Evolutionary conservation across 352 stramenopile species (phyloP).

Genomic region (Globisporangium paroecandrum): DNA sequence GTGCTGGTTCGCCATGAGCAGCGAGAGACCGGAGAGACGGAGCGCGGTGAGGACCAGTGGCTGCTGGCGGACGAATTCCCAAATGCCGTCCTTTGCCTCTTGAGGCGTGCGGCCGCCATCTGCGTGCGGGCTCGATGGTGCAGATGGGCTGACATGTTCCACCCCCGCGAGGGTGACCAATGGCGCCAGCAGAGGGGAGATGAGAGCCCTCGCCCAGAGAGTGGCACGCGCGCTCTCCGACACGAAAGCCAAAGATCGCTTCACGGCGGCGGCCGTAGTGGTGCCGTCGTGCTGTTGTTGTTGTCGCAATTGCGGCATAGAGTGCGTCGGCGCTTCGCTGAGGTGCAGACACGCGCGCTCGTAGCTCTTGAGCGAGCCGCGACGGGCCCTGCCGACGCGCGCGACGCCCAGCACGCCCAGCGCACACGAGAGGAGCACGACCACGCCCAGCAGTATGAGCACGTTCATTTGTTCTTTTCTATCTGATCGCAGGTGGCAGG

Average conservation of each 20-base stretch:
- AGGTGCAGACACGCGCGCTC: constrained; percentile 18
- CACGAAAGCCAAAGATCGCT: constrained; percentile 3
- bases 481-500: background rate
- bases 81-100: constrained; percentile 1
- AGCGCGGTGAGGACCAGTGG: constrained; percentile 5
- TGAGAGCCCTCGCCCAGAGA: constrained; percentile 7
- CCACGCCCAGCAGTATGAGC: constrained; percentile 14
- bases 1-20: constrained; percentile 28
- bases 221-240: background rate
- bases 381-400: constrained; percentile 25
- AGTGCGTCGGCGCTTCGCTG: background rate
- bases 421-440: constrained; percentile 16
- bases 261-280: background rate
- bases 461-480: constrained; percentile 12
- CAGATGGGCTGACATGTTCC: constrained; percentile 7
- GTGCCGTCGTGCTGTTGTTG: background rate
- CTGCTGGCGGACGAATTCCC: constrained; percentile 3
- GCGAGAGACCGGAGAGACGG: constrained; percentile 14
- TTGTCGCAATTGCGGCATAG: background rate
- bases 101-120: background rate
- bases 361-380: constrained; percentile 21
- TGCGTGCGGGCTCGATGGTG: no score
- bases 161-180: background rate
- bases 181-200: constrained; percentile 16
- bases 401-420: constrained; percentile 23